A percentile compares a stretch with the other conserved stretches of the same genome.
Conservation (phyloP, 129 eudicot species). For the Cynara cardunculus region DNA sequence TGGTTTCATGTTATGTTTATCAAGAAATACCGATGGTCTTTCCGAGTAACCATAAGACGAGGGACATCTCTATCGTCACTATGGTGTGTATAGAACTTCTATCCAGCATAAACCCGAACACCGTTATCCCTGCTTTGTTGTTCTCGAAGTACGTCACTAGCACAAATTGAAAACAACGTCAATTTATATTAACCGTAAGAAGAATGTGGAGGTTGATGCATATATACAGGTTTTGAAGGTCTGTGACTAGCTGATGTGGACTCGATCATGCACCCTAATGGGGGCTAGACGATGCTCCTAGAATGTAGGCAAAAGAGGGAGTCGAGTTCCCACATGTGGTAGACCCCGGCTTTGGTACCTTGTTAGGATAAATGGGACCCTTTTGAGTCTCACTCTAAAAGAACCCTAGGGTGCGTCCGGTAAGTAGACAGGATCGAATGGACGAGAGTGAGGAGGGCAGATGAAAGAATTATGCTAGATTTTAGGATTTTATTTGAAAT, state of each 20-base stretch:
- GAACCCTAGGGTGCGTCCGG: neutral
- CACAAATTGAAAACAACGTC: neutral
- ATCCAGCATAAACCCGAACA: slow-evolving; percentile 86
- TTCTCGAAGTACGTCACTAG: slow-evolving; percentile 79
- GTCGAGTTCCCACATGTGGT: no score
- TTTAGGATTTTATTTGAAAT: no score
- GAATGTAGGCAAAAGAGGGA: no score
- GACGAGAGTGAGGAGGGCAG: neutral
- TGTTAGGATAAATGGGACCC: no score
- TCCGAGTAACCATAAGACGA: slow-evolving; percentile 84
- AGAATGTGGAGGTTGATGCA: neutral
- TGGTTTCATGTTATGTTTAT: neutral
- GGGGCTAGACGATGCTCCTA: no score
- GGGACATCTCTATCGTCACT: slow-evolving; percentile 66
- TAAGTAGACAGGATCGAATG: neutral
- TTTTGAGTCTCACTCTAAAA: no score
- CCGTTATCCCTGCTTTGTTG: slow-evolving; percentile 82
- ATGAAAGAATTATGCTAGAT: no score
- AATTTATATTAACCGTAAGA: neutral
- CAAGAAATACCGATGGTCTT: slow-evolving; percentile 69
- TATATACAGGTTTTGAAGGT: neutral
- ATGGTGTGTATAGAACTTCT: slow-evolving; percentile 68
- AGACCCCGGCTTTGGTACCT: no score
- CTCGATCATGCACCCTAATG: neutral
- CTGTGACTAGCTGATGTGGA: neutral